Base-by-base conservation (phyloP, 2,329 filamentous ascomycete species). In the Fusarium humuli region DNA sequence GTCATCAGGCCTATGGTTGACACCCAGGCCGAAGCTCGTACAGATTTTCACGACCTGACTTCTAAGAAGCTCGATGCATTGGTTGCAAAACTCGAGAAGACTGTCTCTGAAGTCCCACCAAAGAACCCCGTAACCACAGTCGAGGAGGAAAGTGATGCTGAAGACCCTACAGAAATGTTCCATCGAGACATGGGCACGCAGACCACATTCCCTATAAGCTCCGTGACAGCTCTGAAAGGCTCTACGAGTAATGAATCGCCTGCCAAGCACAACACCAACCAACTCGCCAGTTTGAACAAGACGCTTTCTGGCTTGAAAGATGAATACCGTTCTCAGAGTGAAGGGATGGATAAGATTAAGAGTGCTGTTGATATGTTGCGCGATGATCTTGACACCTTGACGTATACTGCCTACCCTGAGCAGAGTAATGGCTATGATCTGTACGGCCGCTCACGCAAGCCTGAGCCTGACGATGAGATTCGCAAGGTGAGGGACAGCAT, bases 101-200 rank as follows among this genome's bases (percentile, higher is more conserved):
- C 81, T 40, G 91, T 91, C 6, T 92, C 90, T 29, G 85, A 87
- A 47, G 82, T 92, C 3, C 90, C 91, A 7, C 69, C 77, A 7
- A 74, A 76, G 57, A 72, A 76, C 45, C 41, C 70, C 14, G 50
- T 57, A 11, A 47, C 69, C 29, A 55, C 59, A 11, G 61, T 77
- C 32, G 82, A 81, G 63, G 73, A 78, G 45, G 74, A 79, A 50
- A 85, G 82, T 74, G 85, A 84, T 27, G 83, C 81, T 61, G 86
- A 87, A 65, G 89, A 91, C 73, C 92, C 93, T 2, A 90, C 91
- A 2, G 92, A 95, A 79, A 87, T 94, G 67, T 96, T 93, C 80
- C 92, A 94, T 78, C 88, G 92, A 47, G 93, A 96, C 76, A 87
- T 93, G 64, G 92, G 92, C 69, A 92, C 92, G 2, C 93, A 96